These are phyloP conservation scores for Dactylella cylindrospora DNA, from an alignment of 2,329 filamentous ascomycete genomes.

Conservation along the genomic window DNA sequence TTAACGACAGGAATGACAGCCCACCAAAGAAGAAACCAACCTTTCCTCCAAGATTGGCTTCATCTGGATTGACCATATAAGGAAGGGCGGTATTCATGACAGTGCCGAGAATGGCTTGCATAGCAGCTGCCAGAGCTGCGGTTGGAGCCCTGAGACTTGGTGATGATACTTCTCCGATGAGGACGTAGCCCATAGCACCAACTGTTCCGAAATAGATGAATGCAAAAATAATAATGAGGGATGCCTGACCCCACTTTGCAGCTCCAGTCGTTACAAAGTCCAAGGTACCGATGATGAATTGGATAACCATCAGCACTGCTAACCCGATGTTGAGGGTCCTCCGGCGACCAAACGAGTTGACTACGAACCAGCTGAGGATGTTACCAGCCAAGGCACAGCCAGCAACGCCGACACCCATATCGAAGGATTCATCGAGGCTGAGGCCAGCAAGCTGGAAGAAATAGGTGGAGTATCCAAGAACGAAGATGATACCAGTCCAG, in stretches of 20 bases:
- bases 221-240: slow-evolving; percentile 54
- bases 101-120: slow-evolving; percentile 54
- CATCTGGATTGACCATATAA: slow-evolving; percentile 47
- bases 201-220: slow-evolving; percentile 55
- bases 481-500: slow-evolving; percentile 48
- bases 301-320: slow-evolving; percentile 50
- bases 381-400: slow-evolving; percentile 53
- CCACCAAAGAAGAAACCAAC: slow-evolving; percentile 55
- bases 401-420: slow-evolving; percentile 52
- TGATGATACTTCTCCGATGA: slow-evolving; percentile 55
- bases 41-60: slow-evolving; percentile 29
- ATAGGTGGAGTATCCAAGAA: slow-evolving; percentile 55
- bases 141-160: slow-evolving; percentile 57
- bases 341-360: slow-evolving; percentile 51
- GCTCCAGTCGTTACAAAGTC: slow-evolving; percentile 51
- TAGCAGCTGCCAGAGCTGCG: slow-evolving; percentile 55
- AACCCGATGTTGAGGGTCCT: slow-evolving; percentile 48
- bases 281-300: slow-evolving; percentile 54
- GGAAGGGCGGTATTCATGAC: slow-evolving; percentile 51
- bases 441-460: slow-evolving; percentile 57
- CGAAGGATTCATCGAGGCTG: slow-evolving; percentile 22
- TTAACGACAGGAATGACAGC: slow-evolving; percentile 51
- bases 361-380: slow-evolving; percentile 51
- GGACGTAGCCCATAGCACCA: slow-evolving; percentile 56
- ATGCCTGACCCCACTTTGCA: slow-evolving; percentile 54